phyloP scores from a whole-genome alignment of 495 filamentous ascomycete genomes.

The Aspergillus saccharolyticus region DNA sequence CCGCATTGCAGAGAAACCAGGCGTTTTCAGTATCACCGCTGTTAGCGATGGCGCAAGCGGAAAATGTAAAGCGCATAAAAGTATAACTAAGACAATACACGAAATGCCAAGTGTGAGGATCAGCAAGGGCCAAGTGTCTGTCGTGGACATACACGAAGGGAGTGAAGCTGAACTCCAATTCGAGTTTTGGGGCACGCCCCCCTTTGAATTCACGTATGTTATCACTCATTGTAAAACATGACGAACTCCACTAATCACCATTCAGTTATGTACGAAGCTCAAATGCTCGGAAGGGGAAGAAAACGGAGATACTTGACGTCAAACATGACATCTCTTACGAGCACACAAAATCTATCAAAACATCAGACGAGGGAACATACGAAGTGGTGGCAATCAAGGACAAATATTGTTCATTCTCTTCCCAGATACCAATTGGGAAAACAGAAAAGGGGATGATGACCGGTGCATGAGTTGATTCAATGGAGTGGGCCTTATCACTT shows the following conservation, averaged over 20 bases:
- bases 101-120: slow-evolving; percentile 86
- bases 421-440: slow-evolving; percentile 48
- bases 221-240: not conserved
- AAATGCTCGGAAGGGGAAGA: slow-evolving; percentile 70
- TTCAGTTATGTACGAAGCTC: slow-evolving; percentile 77
- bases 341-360: slow-evolving; percentile 70
- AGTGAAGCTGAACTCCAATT: slow-evolving; percentile 88
- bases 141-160: slow-evolving; percentile 93
- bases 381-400: slow-evolving; percentile 96
- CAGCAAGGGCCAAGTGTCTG: slow-evolving; percentile 68
- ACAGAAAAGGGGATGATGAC: slow-evolving; percentile 32
- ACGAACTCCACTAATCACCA: slow-evolving; percentile 8
- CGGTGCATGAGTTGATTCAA: slow-evolving; percentile 11
- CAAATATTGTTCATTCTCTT: slow-evolving; percentile 79
- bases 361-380: slow-evolving; percentile 90
- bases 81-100: slow-evolving; percentile 77
- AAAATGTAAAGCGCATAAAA: slow-evolving; percentile 68
- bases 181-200: slow-evolving; percentile 89
- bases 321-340: slow-evolving; percentile 79
- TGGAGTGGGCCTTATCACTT: not conserved
- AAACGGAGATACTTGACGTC: slow-evolving; percentile 77
- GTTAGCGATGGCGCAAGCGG: slow-evolving; percentile 74
- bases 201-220: slow-evolving; percentile 87
- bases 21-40: slow-evolving; percentile 79
- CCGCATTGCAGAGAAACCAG: slow-evolving; percentile 84